These are phyloP conservation scores for Smallanthus sonchifolius DNA, from an alignment of 129 eudicot genomes.

Conservation along the genomic window DNA sequence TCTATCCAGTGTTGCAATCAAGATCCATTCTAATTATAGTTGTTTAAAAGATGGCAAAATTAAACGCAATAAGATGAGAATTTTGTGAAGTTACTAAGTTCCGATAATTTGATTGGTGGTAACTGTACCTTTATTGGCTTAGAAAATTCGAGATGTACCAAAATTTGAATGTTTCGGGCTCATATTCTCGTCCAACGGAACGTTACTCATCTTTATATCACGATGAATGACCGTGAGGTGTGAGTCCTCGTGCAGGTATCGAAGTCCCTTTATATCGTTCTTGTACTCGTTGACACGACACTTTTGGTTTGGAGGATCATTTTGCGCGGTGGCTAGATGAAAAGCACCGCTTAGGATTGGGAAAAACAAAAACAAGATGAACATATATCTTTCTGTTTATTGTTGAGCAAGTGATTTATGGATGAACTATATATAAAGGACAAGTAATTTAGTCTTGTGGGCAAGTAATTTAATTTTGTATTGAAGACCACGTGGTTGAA, in stretches of 20 bases:
- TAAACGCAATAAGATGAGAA: neutral
- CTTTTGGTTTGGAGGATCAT: neutral
- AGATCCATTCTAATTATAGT: neutral
- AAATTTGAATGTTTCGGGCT: conserved; percentile 47
- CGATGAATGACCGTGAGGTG: conserved; percentile 42
- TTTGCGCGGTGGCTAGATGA: neutral
- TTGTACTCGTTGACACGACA: too few relatives aligned
- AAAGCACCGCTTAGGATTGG: neutral
- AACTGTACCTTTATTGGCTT: conserved; percentile 30
- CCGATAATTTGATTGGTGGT: conserved; percentile 42
- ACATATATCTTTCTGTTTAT: too few relatives aligned
- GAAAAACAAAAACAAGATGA: neutral
- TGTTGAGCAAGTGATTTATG: too few relatives aligned
- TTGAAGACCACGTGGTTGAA: too few relatives aligned
- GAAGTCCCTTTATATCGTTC: conserved; percentile 36
- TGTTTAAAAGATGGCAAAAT: neutral
- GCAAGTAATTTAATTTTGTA: too few relatives aligned
- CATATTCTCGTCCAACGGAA: conserved; percentile 40
- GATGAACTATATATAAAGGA: too few relatives aligned
- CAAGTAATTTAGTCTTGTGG: too few relatives aligned
- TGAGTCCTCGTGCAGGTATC: conserved; percentile 54
- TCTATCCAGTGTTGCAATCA: conserved; percentile 32
- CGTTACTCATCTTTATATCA: conserved; percentile 40
- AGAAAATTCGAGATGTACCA: conserved; percentile 45
- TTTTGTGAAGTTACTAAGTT: conserved; percentile 35